Evolutionary conservation across 352 stramenopile species (phyloP), one percentile per base, ranked within the genome.

Genomic region (Globisporangium uncinulatum): DNA sequence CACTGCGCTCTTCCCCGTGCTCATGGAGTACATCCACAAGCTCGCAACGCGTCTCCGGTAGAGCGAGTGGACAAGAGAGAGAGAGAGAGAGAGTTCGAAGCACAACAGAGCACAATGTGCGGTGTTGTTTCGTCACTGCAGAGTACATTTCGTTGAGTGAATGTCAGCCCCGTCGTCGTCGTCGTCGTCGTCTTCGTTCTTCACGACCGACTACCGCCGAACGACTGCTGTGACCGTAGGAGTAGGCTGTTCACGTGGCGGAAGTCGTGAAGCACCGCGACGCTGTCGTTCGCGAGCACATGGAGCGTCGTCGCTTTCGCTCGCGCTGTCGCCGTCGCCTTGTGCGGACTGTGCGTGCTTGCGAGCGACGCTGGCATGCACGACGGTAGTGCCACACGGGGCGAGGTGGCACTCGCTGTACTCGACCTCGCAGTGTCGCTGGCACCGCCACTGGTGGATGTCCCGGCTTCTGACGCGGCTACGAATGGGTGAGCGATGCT

Each of bases 11-110:
- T 79, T 95, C 67, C 86, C 85, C 13, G 71, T 93, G 49, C 69
- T 97, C 56, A 78, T 94, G 51, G 88, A 97, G 52, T 87, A 88
- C 60, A 90, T 94, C 21, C 88, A 97, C 69, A 94, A 96, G 66
- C 62, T 88, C 39, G 81, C 81, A 31, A 89, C 69, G 10, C 79
- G 73, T 45, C 58, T 94, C 37, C 83, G 79, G 56, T 92, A 74
- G 57, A 21, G 7, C 37, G 32, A n/a, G 20, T 31, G 8, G 14
- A 2, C 3, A 4, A 13, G 8, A n/a, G n/a, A 4, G 6, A 2
- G 17, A 2, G 17, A 19, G 4, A 24, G 3, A 19, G 42, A 47
- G 42, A 47, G 42, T 21, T 45, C 41, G 4, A 24, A 8, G 42
- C 34, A 10, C 21, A 13, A n/a, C 17, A 46, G 9, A 7, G 6